These are phyloP conservation scores for Hymenochaete sp. DNA, from an alignment of 1,284 basidiomycete species.

Conservation along the genomic window DNA sequence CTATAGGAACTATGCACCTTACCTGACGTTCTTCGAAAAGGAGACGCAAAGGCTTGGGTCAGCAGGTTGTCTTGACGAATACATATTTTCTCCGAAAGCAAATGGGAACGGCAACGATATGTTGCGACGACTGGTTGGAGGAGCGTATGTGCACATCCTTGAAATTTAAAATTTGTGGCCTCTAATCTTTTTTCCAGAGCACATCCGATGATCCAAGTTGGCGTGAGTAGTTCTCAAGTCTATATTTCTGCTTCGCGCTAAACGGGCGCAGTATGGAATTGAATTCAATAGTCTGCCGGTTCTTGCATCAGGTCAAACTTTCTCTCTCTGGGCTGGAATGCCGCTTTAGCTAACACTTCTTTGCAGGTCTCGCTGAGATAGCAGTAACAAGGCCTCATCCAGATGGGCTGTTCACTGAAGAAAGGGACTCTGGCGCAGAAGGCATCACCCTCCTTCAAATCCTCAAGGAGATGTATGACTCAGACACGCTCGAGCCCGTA, in stretches of 20 bases:
- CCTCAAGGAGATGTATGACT: slow-evolving; percentile 45
- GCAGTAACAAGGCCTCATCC: slow-evolving; percentile 36
- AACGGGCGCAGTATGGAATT: slow-evolving; percentile 38
- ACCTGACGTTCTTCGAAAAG: slow-evolving; percentile 47
- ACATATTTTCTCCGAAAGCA: slow-evolving; percentile 42
- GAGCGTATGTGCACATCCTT: slow-evolving; percentile 36
- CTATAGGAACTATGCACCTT: slow-evolving; percentile 42
- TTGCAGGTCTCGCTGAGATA: slow-evolving; percentile 44
- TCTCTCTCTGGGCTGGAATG: background rate
- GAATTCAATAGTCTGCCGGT: slow-evolving; percentile 51
- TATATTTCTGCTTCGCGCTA: background rate
- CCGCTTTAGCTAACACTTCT: background rate
- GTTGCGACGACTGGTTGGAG: slow-evolving; percentile 47
- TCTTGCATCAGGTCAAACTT: slow-evolving; percentile 44
- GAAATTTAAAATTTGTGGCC: slow-evolving; percentile 3
- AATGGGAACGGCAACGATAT: slow-evolving; percentile 43
- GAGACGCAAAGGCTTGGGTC: slow-evolving; percentile 38
- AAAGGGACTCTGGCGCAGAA: slow-evolving; percentile 18
- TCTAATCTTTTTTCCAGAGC: slow-evolving; percentile 27
- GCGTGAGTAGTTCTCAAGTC: slow-evolving; percentile 33
- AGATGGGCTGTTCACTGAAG: slow-evolving; percentile 27
- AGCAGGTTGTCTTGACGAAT: slow-evolving; percentile 39
- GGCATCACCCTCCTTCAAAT: slow-evolving; percentile 40
- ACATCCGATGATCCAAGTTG: slow-evolving; percentile 59
- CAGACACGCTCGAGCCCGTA: slow-evolving; percentile 40